Conservation (phyloP, 2,329 filamentous ascomycete species). For the Chaetomiaceae sp. region DNA sequence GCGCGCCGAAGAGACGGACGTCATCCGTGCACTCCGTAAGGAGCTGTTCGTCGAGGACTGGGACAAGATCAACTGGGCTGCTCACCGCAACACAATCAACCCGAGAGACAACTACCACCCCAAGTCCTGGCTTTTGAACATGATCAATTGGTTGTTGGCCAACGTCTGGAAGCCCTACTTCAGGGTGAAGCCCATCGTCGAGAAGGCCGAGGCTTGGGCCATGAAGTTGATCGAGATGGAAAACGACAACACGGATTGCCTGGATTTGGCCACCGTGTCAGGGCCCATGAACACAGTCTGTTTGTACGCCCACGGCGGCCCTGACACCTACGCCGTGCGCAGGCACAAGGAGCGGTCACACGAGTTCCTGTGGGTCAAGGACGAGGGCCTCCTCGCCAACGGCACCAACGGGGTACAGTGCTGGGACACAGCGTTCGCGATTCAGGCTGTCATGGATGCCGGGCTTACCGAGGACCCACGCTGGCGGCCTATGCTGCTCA, state of each 20-base stretch:
- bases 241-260: slow-evolving; percentile 85
- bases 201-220: slow-evolving; percentile 71
- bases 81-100: slow-evolving; percentile 76
- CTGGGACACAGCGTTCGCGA: slow-evolving; percentile 90
- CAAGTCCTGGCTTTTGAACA: slow-evolving; percentile 76
- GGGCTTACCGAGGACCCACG: slow-evolving; percentile 70
- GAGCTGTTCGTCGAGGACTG: slow-evolving; percentile 80
- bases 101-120: slow-evolving; percentile 84
- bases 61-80: slow-evolving; percentile 68
- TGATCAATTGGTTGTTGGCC: slow-evolving; percentile 70
- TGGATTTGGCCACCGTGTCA: slow-evolving; percentile 82
- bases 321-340: slow-evolving; percentile 62
- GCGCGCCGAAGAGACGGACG: slow-evolving; percentile 66
- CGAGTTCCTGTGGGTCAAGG: slow-evolving; percentile 87
- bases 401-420: slow-evolving; percentile 97
- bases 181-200: slow-evolving; percentile 57
- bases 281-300: slow-evolving; percentile 82
- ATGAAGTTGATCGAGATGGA: slow-evolving; percentile 84
- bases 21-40: slow-evolving; percentile 66
- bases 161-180: slow-evolving; percentile 77
- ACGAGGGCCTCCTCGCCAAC: slow-evolving; percentile 89
- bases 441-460: slow-evolving; percentile 74
- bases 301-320: slow-evolving; percentile 80
- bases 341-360: slow-evolving; percentile 74
- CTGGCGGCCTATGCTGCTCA: slow-evolving; percentile 77